Conservation (phyloP, 2,329 filamentous ascomycete species). For the Paecilomyces fulvus region DNA sequence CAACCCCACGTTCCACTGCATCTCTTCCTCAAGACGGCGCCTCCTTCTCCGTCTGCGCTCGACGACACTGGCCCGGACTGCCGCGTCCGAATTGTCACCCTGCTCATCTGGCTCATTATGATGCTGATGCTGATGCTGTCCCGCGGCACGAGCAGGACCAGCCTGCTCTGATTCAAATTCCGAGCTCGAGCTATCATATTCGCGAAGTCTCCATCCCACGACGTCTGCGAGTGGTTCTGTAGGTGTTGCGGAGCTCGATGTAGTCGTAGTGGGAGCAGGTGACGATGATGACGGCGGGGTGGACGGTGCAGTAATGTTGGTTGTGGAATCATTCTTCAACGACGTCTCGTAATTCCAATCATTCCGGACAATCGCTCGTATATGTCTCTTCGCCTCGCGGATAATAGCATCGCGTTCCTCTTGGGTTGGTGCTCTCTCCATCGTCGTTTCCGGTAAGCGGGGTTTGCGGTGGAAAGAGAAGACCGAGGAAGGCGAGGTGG, state of each 20-base stretch:
- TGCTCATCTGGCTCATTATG: conserved; percentile 9
- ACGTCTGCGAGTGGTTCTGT: conserved; percentile 11
- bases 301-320: conserved; percentile 7
- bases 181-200: conserved; percentile 29
- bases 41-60: conserved; percentile 50
- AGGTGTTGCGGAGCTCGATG: not conserved
- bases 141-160: conserved; percentile 9
- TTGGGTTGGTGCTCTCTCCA: conserved; percentile 7
- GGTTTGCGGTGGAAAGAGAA: conserved; percentile 15
- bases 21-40: conserved; percentile 54
- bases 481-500: conserved; percentile 5
- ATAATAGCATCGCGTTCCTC: conserved; percentile 27
- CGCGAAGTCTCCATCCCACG: conserved; percentile 27
- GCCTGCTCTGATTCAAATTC: conserved; percentile 24
- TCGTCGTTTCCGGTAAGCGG: conserved; percentile 10
- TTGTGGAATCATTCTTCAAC: conserved; percentile 8
- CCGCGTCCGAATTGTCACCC: conserved; percentile 33
- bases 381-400: conserved; percentile 32
- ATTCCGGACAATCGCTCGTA: conserved; percentile 32
- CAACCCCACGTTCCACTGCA: conserved; percentile 71
- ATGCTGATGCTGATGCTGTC: conserved; percentile 15
- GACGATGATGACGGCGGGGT: conserved; percentile 8
- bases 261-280: not conserved
- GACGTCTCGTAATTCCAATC: conserved; percentile 32
- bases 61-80: conserved; percentile 31